These are phyloP conservation scores for Rutstroemia sp. DNA, from an alignment of 2,329 filamentous ascomycete genomes.

Conservation along the genomic window DNA sequence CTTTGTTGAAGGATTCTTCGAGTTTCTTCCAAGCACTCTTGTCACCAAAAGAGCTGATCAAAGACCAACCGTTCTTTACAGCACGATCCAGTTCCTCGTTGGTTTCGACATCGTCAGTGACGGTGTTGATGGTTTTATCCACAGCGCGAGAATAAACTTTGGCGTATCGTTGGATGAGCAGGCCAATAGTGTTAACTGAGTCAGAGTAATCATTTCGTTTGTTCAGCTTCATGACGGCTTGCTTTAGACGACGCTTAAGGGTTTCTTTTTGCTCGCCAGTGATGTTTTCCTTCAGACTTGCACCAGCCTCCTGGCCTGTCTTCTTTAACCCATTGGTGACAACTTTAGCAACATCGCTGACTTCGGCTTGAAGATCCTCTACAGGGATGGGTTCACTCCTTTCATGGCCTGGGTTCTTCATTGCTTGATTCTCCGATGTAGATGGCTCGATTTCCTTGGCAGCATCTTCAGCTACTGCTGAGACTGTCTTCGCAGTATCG, in stretches of 20 bases:
- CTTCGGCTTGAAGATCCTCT: conserved; percentile 55
- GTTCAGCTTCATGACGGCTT: conserved; percentile 65
- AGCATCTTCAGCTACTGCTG: conserved; percentile 65
- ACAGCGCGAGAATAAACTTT: conserved; percentile 67
- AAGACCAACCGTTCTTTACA: conserved; percentile 70
- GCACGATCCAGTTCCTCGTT: conserved; percentile 72
- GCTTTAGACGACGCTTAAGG: conserved; percentile 67
- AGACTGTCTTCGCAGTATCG: conserved; percentile 75
- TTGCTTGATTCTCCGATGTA: conserved; percentile 46
- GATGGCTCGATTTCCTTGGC: conserved; percentile 68
- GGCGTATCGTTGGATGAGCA: conserved; percentile 72
- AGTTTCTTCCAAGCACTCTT: conserved; percentile 67
- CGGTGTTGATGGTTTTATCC: conserved; percentile 56
- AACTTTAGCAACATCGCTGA: conserved; percentile 41
- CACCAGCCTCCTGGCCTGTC: conserved; percentile 50
- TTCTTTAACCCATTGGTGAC: conserved; percentile 36
- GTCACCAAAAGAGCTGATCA: conserved; percentile 75
- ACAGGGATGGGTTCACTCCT: conserved; percentile 38
- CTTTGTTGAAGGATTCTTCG: conserved; percentile 57
- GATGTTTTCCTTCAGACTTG: conserved; percentile 69
- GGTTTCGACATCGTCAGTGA: conserved; percentile 62
- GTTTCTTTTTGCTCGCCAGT: conserved; percentile 65
- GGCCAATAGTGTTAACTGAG: conserved; percentile 71
- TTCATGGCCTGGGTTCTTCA: conserved; percentile 35
- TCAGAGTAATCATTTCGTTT: conserved; percentile 76